Conservation (phyloP, 2,329 filamentous ascomycete genomes). For the Apiospora phragmitis region DNA sequence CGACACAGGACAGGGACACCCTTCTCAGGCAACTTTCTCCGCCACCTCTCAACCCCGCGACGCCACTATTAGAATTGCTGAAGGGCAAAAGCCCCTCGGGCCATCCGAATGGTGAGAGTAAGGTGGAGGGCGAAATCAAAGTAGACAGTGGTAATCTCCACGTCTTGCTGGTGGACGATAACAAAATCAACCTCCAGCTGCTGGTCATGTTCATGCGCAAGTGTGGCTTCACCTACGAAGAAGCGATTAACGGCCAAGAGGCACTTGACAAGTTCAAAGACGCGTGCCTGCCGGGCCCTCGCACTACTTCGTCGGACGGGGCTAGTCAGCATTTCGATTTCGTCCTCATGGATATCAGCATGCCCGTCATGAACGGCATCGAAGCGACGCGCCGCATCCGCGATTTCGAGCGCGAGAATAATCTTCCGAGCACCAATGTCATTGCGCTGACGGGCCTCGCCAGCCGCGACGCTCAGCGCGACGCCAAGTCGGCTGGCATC, state of each 20-base stretch:
- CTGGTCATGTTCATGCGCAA: constrained; percentile 44
- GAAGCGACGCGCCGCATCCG: constrained; percentile 50
- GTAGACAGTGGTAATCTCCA: constrained; percentile 13
- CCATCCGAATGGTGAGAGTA: not conserved
- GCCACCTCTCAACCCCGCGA: not conserved
- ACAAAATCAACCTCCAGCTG: constrained; percentile 43
- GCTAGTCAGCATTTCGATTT: constrained; percentile 31
- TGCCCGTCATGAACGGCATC: constrained; percentile 56
- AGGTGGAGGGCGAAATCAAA: not conserved
- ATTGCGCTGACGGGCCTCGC: constrained; percentile 55
- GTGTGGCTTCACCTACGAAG: constrained; percentile 40
- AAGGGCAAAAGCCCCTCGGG: not conserved
- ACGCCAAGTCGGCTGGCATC: constrained; percentile 40
- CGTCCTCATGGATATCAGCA: constrained; percentile 51
- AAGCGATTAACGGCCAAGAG: constrained; percentile 47
- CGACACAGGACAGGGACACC: not conserved
- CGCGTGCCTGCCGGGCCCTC: constrained; percentile 18
- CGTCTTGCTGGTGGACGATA: constrained; percentile 43
- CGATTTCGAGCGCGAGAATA: constrained; percentile 44
- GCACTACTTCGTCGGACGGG: constrained; percentile 9
- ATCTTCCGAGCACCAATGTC: constrained; percentile 42
- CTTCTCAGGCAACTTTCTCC: not conserved
- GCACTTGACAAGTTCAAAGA: constrained; percentile 45
- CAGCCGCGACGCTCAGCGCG: constrained; percentile 46
- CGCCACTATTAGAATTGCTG: not conserved